Evolutionary conservation across 202 grass and related monocot genomes (phyloP).

Genomic region (Carex sylvatica): DNA sequence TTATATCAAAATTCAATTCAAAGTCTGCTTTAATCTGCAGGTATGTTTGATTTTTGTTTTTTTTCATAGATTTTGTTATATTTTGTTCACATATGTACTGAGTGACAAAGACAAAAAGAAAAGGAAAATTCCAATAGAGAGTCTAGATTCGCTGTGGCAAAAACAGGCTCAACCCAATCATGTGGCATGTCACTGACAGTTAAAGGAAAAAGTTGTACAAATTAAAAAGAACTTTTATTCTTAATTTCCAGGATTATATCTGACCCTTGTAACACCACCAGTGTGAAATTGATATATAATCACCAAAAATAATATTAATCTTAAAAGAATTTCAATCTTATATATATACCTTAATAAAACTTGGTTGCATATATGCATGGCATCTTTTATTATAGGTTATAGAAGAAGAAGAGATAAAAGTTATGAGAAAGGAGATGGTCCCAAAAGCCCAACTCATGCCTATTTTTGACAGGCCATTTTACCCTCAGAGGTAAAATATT

Average conservation of each 20-base stretch:
- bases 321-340: neutral
- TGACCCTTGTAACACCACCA: neutral
- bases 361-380: neutral
- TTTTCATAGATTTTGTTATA: neutral
- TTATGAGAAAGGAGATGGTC: conserved; percentile 96
- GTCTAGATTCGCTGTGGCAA: neutral
- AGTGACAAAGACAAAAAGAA: neutral
- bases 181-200: neutral
- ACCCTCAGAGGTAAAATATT: conserved; percentile 75
- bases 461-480: conserved; percentile 82
- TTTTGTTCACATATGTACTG: too few relatives aligned
- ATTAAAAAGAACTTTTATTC: neutral
- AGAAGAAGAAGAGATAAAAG: conserved; percentile 85
- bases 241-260: neutral
- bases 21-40: neutral
- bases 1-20: neutral
- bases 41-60: neutral
- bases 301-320: neutral
- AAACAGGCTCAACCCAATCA: neutral
- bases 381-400: conserved; percentile 40
- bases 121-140: neutral
- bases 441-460: conserved; percentile 97
- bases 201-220: neutral
- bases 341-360: neutral
- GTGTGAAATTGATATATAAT: neutral